Base-by-base conservation (phyloP, 106 monocot species). In the Dactylorhiza incarnata region DNA sequence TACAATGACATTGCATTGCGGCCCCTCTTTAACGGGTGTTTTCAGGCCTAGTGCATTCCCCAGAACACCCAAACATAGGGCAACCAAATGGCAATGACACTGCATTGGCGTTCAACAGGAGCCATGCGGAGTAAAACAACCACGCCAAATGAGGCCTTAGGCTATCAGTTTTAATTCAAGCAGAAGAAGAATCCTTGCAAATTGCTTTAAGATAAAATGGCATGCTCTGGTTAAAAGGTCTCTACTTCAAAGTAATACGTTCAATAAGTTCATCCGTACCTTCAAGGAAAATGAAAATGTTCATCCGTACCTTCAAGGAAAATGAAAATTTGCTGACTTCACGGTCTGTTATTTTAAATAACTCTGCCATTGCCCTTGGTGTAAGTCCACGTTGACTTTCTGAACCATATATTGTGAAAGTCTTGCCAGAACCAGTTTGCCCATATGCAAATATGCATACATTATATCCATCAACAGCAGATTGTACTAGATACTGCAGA, bases 361-460 rank as follows among this genome's bases (percentile, higher is more conserved):
- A 88, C 56, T 99, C 99, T 45, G 81, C 46, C 51, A 81, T 88
- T 52, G 94, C 94, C 82, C 85, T 90, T 79, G 94, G 90, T 45
- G 99, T 94, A 66, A 99, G 87, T 45, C 99, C 99, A 29, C 89
- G 94, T 74, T 83, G 86, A 71, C 50, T 85, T 48, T 99, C 89
- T 15, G 87, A 91, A 72, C 94, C 99, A 77, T 92, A 99, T 75
- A 99, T 99, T 46, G 94, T 99, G 29, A 92, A 99, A 74, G 99
- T 99, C 73, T 99, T 99, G 11, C 99, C 94, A 51, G 99, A 99
- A 77, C 99, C 94, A 75, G 99, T 99, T 92, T 94, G 99, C 6
- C 99, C 99, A 85, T 99, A 99, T 24, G 99, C 99, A 87, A 99
- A 99, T 75, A 99, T 91, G 61, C 94, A 99, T 19, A 99, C 99